Evolutionary conservation across 345 rosid genomes (phyloP), one percentile per base, ranked within the genome.

Genomic region (Gossypium stocksii): DNA sequence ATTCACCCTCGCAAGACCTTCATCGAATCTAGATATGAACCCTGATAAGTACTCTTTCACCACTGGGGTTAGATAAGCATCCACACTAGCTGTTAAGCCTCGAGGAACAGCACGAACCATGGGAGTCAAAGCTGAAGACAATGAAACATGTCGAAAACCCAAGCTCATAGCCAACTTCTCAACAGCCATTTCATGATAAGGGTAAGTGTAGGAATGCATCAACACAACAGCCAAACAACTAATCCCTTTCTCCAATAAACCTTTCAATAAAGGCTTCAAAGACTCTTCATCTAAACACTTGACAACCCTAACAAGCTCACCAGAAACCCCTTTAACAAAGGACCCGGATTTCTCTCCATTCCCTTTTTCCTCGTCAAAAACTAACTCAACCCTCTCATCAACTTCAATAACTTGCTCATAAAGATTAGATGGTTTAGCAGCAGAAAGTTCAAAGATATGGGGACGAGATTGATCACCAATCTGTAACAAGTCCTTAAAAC

Each of bases 31-130:
- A 11, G 98, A 95, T 29, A 95, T 89, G 81, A 95, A 95, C 34
- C 99, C 98, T 0, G 94, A 89, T 38, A 93, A 85, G 68, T 95
- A 95, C 74, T 93, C 97, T 75, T 93, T 93, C 75, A 93, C 92
- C 38, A 95, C 98, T 0, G 99, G 98, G 38, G 98, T 92, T 66
- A 95, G 78, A 80, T 95, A 91, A 7, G 99, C 98, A 90, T 95
- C 99, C 64, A 95, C 99, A 70, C 91, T 89, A 19, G 99, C 97
- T 3, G 98, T 95, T 64, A 95, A 78, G 71, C 99, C 98, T 49
- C 98, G 93, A 76, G 99, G 99, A 85, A 95, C 96, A 70, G 94
- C 98, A 34, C 99, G 89, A 69, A 95, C 94, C 98, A 95, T 95
- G 0, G 99, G 98, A 2, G 94, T 93, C 91, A 92, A 81, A 48